Conservation (phyloP, 2,329 filamentous ascomycete species). For the Chrysosporium keratinophilum region DNA sequence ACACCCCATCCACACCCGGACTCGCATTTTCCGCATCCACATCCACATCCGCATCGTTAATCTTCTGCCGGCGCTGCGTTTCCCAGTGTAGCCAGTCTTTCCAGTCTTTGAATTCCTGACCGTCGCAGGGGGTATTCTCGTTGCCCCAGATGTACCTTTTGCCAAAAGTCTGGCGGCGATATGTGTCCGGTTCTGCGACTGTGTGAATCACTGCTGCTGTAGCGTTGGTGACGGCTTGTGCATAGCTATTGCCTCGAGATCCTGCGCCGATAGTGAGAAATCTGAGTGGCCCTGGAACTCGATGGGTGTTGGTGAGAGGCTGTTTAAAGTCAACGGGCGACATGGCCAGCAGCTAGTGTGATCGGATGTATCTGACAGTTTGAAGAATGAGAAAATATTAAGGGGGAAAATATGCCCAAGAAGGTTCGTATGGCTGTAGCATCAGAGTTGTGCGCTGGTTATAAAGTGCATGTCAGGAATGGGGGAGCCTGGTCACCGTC, state of each 20-base stretch:
- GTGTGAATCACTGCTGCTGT: conserved; percentile 61
- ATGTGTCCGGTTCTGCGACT: conserved; percentile 69
- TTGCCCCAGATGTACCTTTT: conserved; percentile 61
- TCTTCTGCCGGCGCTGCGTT: conserved; percentile 46
- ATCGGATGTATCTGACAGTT: not conserved
- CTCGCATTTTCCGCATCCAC: conserved; percentile 29
- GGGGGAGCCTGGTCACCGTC: not conserved
- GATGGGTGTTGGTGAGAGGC: not conserved
- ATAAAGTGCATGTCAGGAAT: not conserved
- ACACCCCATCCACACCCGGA: conserved; percentile 52
- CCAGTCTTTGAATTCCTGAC: conserved; percentile 66
- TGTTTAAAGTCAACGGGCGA: not conserved
- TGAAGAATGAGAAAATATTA: too few species aligned
- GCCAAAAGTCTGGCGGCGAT: conserved; percentile 64
- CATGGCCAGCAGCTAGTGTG: too few species aligned
- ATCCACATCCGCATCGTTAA: conserved; percentile 41
- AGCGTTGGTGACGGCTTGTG: conserved; percentile 53
- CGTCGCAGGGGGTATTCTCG: conserved; percentile 38
- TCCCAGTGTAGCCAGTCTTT: conserved; percentile 67
- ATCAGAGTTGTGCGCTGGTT: too few species aligned
- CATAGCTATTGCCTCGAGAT: conserved; percentile 66
- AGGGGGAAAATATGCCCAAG: not conserved
- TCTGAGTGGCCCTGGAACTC: conserved; percentile 37
- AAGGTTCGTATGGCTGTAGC: too few species aligned
- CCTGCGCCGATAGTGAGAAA: conserved; percentile 76